Conservation (phyloP, 2,329 filamentous ascomycete genomes). For the Microsporum audouinii region DNA sequence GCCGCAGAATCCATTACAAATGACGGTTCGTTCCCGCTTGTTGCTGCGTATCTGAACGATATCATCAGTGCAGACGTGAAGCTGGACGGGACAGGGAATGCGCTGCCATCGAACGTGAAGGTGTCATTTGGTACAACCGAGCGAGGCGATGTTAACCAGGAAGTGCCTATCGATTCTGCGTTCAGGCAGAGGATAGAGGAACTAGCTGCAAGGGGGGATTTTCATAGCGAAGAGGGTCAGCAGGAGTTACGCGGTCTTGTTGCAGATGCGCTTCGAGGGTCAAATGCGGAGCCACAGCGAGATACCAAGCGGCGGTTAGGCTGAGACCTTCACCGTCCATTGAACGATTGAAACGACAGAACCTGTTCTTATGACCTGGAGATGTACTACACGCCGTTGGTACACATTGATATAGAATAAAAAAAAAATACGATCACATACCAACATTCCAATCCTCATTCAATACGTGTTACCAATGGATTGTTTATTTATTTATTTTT, state of each 20-base stretch:
- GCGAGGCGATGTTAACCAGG: slow-evolving; percentile 33
- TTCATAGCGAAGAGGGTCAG: slow-evolving; percentile 70
- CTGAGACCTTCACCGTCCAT: background rate
- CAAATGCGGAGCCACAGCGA: slow-evolving; percentile 26
- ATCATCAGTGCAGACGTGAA: slow-evolving; percentile 22
- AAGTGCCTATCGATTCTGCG: slow-evolving; percentile 62
- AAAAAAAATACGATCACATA: too few relatives aligned
- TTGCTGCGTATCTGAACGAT: slow-evolving; percentile 58
- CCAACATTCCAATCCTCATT: too few relatives aligned
- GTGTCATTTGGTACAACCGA: slow-evolving; percentile 66
- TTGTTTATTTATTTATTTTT: too few relatives aligned
- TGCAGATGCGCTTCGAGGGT: slow-evolving; percentile 62
- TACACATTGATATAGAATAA: too few relatives aligned
- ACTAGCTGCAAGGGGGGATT: slow-evolving; percentile 70
- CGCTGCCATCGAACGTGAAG: slow-evolving; percentile 61
- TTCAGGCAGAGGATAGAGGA: slow-evolving; percentile 81
- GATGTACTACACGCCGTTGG: too few relatives aligned
- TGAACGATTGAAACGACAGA: too few relatives aligned
- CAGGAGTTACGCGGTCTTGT: slow-evolving; percentile 66
- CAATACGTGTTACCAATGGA: too few relatives aligned
- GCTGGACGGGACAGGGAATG: slow-evolving; percentile 27
- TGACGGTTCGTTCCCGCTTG: slow-evolving; percentile 65
- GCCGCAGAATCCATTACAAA: slow-evolving; percentile 68
- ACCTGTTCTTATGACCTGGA: too few relatives aligned
- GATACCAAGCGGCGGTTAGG: background rate